Conservation (phyloP, 805 yeast genomes). For the Wickerhamomyces sydowiorum region DNA sequence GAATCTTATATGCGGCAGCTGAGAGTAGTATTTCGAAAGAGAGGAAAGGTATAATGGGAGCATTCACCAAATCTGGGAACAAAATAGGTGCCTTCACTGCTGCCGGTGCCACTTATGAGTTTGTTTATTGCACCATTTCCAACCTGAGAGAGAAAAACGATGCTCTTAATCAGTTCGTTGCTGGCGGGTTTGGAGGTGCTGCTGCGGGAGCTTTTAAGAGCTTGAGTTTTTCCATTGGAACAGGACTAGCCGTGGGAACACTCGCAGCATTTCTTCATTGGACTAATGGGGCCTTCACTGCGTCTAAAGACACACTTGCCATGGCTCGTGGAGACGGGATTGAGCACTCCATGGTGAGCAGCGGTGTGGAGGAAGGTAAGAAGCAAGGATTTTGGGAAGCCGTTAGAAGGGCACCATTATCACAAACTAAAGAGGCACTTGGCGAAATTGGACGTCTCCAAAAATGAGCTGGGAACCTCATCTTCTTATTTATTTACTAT, state of each 20-base stretch:
- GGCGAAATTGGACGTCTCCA: slow-evolving; percentile 36
- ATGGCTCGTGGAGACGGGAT: slow-evolving; percentile 17
- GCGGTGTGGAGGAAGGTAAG: slow-evolving; percentile 20
- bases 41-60: slow-evolving; percentile 32
- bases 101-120: slow-evolving; percentile 41
- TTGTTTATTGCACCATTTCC: slow-evolving; percentile 39
- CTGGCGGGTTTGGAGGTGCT: slow-evolving; percentile 42
- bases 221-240: slow-evolving; percentile 38
- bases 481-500: background rate
- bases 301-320: slow-evolving; percentile 35
- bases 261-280: slow-evolving; percentile 42
- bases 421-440: slow-evolving; percentile 70
- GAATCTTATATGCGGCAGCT: slow-evolving; percentile 42
- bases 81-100: slow-evolving; percentile 40
- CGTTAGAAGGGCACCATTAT: slow-evolving; percentile 72
- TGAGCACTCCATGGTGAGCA: slow-evolving; percentile 16
- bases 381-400: slow-evolving; percentile 74
- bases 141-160: slow-evolving; percentile 61
- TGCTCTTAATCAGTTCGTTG: slow-evolving; percentile 50
- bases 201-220: slow-evolving; percentile 31
- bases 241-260: slow-evolving; percentile 37
- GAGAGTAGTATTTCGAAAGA: slow-evolving; percentile 39
- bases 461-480: slow-evolving; percentile 5
- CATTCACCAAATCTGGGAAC: slow-evolving; percentile 16
- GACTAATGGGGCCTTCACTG: slow-evolving; percentile 37